Percentiles rank a stretch among this genome's conserved stretches.
Conservation (phyloP, 164 flowering plant genomes). For the Taxillus chinensis region DNA sequence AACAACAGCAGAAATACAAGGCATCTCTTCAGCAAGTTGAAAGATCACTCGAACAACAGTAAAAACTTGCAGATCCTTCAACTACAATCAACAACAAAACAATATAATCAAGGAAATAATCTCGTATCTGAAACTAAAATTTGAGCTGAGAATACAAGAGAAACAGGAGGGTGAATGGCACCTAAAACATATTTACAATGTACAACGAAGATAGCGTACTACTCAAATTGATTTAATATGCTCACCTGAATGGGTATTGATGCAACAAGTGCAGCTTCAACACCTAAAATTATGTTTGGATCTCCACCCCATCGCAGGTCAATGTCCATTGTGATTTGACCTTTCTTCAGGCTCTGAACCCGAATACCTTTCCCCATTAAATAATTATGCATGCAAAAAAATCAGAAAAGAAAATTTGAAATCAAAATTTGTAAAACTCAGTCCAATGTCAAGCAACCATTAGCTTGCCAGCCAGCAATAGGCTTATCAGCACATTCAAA, state of each 20-base stretch:
- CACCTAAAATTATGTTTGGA: constrained; percentile 84
- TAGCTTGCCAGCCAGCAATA: too few species aligned
- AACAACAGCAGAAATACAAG: constrained; percentile 96
- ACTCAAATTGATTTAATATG: too few species aligned
- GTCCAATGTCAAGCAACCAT: too few species aligned
- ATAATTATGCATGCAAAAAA: constrained; percentile 12
- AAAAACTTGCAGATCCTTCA: constrained; percentile 96
- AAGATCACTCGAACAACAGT: constrained; percentile 89
- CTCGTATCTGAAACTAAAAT: background rate
- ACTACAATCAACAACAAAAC: constrained; percentile 32
- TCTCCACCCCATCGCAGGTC: constrained; percentile 99
- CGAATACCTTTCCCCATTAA: constrained; percentile 55
- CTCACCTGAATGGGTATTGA: constrained; percentile 91
- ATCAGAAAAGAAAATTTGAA: background rate
- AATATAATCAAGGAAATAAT: constrained; percentile 2
- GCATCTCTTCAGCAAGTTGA: constrained; percentile 96
- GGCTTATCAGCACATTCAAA: too few species aligned
- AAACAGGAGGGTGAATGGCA: background rate
- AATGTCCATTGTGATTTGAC: constrained; percentile 98
- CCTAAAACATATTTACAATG: too few species aligned
- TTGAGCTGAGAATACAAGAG: background rate
- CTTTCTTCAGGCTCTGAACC: constrained; percentile 89
- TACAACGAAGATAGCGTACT: too few species aligned
- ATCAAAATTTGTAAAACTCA: too few species aligned
- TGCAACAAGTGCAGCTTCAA: constrained; percentile 95